These are phyloP conservation scores for Neoascochyta sp. DNA, from an alignment of 2,329 filamentous ascomycete species.

Conservation along the genomic window DNA sequence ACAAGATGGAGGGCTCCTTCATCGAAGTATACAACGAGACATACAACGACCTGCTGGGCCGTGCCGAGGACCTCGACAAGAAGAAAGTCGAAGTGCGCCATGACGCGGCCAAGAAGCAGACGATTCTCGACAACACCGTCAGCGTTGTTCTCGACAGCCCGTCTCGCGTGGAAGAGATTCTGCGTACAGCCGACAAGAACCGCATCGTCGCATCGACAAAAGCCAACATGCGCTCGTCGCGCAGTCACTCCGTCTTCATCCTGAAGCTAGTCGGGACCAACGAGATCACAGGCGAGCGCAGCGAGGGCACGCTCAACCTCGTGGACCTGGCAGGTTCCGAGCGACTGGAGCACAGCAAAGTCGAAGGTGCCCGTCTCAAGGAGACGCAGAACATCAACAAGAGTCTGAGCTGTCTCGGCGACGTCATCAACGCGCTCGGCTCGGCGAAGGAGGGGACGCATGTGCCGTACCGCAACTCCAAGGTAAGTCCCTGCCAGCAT, in stretches of 20 bases:
- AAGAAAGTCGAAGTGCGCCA: slow-evolving; percentile 89
- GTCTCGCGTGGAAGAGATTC: slow-evolving; percentile 72
- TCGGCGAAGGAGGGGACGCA: slow-evolving; percentile 72
- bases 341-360: slow-evolving; percentile 79
- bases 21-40: slow-evolving; percentile 99
- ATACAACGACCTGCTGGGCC: slow-evolving; percentile 80
- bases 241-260: slow-evolving; percentile 95
- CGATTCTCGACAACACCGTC: slow-evolving; percentile 74
- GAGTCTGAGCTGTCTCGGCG: slow-evolving; percentile 83
- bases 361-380: slow-evolving; percentile 79
- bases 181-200: slow-evolving; percentile 77
- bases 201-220: slow-evolving; percentile 94
- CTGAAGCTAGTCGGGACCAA: slow-evolving; percentile 67
- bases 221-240: slow-evolving; percentile 89
- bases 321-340: slow-evolving; percentile 95
- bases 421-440: slow-evolving; percentile 92
- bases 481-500: slow-evolving; percentile 54
- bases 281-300: slow-evolving; percentile 71
- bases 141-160: slow-evolving; percentile 75
- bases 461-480: slow-evolving; percentile 93
- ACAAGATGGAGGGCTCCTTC: slow-evolving; percentile 91
- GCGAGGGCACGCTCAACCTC: slow-evolving; percentile 89
- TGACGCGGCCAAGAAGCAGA: slow-evolving; percentile 76
- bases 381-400: slow-evolving; percentile 99
- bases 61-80: slow-evolving; percentile 66